Evolutionary conservation across 2,329 filamentous ascomycete species (phyloP), one percentile per base, ranked within the genome.

Genomic region (Monosporascus sp.): DNA sequence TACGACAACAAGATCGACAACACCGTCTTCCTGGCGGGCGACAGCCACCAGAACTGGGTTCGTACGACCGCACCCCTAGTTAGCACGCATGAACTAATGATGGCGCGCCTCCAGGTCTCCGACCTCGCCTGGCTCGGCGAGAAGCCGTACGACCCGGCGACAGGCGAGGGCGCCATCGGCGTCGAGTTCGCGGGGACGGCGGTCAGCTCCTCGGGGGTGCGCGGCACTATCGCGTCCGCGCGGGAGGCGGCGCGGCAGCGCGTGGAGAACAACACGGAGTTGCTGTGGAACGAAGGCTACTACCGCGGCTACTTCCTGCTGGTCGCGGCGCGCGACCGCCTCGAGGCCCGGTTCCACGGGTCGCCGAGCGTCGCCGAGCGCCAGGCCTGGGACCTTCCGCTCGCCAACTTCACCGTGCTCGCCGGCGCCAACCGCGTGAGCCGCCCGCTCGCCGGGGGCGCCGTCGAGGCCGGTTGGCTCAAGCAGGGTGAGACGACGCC

Each of bases 281-380:
- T 91, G 47, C 84, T 88, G 63, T 91, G 86, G 87, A 82, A 86
- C 60, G 87, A 90, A 53, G 68, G 84, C 7, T 90, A 87, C 67
- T 91, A 89, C 68, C 78, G 87, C 18, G 88, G 87, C 1, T 91
- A 91, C 70, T 89, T 84, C 60, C 79, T 87, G 63, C 72, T 90
- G 41, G 76, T 79, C 48, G 72, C 88, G 51, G 74, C 71, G 20
- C 74, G 80, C 22, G 74, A 85, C 11, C 71, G 78, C 45, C 75
- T 87, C 2, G 73, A 79, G n/a, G 86, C 86, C 0, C 74, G 75
- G 14, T 91, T 79, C 70, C 91, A 84, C 60, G 87, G 74, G 28
- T 68, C 69, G 7, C 85, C 85, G 0, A 84, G 78, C 1, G 74
- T 87, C 5, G 71, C 79, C 24, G 77, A 71, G 5, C 74, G 82